Conservation (phyloP, 257 asterid species). For the Nemophila menziesii region DNA sequence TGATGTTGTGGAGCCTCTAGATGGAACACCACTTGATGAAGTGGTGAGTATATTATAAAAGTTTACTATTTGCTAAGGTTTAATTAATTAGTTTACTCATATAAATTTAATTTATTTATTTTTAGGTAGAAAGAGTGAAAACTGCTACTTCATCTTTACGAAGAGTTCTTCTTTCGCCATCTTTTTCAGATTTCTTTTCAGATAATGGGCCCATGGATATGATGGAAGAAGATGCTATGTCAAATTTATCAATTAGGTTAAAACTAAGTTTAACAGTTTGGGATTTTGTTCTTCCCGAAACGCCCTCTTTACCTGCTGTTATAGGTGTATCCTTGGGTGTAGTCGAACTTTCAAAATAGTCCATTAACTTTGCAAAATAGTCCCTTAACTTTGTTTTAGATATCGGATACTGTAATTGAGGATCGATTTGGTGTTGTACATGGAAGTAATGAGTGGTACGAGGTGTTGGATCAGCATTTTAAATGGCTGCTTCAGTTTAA, state of each 20-base stretch:
- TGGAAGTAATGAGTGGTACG: slow-evolving; percentile 89
- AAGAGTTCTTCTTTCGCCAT: slow-evolving; percentile 67
- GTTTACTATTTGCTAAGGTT: slow-evolving; percentile 13
- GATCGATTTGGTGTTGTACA: slow-evolving; percentile 95
- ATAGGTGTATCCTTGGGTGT: slow-evolving; percentile 84
- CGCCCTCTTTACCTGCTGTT: slow-evolving; percentile 97
- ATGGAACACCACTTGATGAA: slow-evolving; percentile 62
- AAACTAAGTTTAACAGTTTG: slow-evolving; percentile 81
- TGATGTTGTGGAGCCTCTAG: slow-evolving; percentile 67
- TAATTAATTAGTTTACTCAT: slow-evolving; percentile 9
- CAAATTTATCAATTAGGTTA: slow-evolving; percentile 63
- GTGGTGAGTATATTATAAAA: slow-evolving; percentile 59
- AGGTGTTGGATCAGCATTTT: slow-evolving; percentile 81
- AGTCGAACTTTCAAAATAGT: neutral
- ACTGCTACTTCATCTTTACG: slow-evolving; percentile 69
- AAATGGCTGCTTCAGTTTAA: slow-evolving; percentile 88
- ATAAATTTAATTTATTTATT: slow-evolving; percentile 13
- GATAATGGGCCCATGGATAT: slow-evolving; percentile 67
- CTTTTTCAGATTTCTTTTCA: slow-evolving; percentile 58
- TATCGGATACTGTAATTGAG: slow-evolving; percentile 96
- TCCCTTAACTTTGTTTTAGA: slow-evolving; percentile 50
- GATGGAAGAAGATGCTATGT: slow-evolving; percentile 93
- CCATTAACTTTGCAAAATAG: slow-evolving; percentile 4
- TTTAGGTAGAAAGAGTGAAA: slow-evolving; percentile 69
- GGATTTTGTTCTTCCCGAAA: slow-evolving; percentile 86